A percentile compares a stretch with the other conserved stretches of the same genome.
Conservation (phyloP, 768 basidiomycete genomes). For the Termitomyces sp. region DNA sequence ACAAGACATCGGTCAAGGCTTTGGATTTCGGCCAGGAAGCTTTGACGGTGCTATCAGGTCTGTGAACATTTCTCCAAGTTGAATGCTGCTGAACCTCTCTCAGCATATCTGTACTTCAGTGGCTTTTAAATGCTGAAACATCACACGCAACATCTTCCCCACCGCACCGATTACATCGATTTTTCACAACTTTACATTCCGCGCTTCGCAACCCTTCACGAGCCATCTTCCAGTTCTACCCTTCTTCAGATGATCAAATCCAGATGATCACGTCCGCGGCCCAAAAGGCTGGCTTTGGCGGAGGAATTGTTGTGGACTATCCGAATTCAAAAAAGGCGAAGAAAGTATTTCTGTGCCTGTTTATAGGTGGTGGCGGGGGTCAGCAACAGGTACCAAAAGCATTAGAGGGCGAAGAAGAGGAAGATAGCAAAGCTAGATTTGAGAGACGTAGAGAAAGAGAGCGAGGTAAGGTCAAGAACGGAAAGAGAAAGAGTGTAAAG, state of each 20-base stretch:
- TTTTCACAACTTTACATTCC: constrained; percentile 92
- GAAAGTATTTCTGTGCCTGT: constrained; percentile 92
- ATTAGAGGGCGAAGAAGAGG: constrained; percentile 65
- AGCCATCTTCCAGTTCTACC: constrained; percentile 93
- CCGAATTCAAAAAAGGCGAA: constrained; percentile 95
- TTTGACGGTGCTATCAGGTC: constrained; percentile 98
- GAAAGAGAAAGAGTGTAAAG: constrained; percentile 71
- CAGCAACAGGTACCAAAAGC: constrained; percentile 72
- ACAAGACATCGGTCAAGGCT: constrained; percentile 97
- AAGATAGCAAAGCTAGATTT: constrained; percentile 60
- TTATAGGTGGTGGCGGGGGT: constrained; percentile 76
- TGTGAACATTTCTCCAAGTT: constrained; percentile 10
- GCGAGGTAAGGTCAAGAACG: constrained; percentile 51
- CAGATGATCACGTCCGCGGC: constrained; percentile 92
- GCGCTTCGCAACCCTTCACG: constrained; percentile 82
- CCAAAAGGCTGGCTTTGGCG: constrained; percentile 94
- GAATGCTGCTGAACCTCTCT: constrained; percentile 2
- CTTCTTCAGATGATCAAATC: constrained; percentile 95
- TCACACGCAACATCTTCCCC: constrained; percentile 87
- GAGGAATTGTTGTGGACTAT: constrained; percentile 95
- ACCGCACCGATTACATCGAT: constrained; percentile 79
- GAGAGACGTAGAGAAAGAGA: constrained; percentile 78
- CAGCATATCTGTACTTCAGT: constrained; percentile 98
- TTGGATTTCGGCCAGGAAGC: constrained; percentile 93
- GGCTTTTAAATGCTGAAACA: constrained; percentile 96